Conservation (phyloP, 495 filamentous ascomycete genomes). For the Echria macrotheca region DNA sequence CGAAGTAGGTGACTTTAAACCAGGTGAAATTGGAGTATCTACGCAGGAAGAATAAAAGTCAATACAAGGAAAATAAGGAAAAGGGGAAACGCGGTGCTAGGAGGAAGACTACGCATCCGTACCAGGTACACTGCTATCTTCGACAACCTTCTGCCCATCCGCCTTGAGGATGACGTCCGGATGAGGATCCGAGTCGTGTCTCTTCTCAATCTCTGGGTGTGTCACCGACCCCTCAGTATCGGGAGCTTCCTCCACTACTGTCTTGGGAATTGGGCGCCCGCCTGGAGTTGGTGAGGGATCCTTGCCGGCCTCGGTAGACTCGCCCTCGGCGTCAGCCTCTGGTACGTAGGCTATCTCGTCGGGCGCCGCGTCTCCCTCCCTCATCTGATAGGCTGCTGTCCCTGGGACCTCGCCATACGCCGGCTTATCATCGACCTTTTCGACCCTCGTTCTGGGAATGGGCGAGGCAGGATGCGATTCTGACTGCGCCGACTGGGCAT, state of each 20-base stretch:
- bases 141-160: constrained; percentile 27
- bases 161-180: constrained; percentile 45
- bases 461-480: constrained; percentile 52
- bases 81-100: constrained; percentile 7
- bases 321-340: constrained; percentile 31
- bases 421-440: constrained; percentile 61
- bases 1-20: constrained; percentile 25
- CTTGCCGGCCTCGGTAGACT: constrained; percentile 7
- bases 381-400: constrained; percentile 67
- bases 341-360: constrained; percentile 57
- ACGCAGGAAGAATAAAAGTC: constrained; percentile 29
- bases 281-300: constrained; percentile 30
- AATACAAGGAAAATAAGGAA: constrained; percentile 25
- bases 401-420: constrained; percentile 86
- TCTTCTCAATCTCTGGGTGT: constrained; percentile 32
- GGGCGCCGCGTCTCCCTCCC: constrained; percentile 77
- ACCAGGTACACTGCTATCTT: constrained; percentile 28
- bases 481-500: constrained; percentile 67
- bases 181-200: constrained; percentile 39
- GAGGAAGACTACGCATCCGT: constrained; percentile 32
- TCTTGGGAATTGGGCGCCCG: constrained; percentile 42
- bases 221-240: constrained; percentile 37
- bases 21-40: constrained; percentile 35
- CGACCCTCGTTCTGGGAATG: constrained; percentile 77
- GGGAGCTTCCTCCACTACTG: constrained; percentile 43